Percentiles rank a stretch among this genome's conserved stretches.
Evolutionary conservation across 192 early-diverging fungal species (phyloP).

Genomic region (Coemansia sp.): DNA sequence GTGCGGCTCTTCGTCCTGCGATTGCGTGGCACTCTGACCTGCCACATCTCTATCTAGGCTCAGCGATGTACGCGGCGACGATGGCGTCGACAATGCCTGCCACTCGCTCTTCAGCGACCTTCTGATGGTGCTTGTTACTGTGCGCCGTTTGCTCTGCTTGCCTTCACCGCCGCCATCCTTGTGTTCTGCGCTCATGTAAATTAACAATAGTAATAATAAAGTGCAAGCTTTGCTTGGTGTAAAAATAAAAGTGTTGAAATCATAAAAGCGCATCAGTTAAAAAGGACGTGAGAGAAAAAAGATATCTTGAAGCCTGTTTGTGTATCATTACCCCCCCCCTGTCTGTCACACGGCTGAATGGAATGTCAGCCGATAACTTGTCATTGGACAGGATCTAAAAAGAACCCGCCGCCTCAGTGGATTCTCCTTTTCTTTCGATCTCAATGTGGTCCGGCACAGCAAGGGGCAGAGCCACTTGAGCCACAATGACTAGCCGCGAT

Average conservation of each 20-base stretch:
- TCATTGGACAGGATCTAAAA: too few relatives aligned
- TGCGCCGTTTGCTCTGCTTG: slow-evolving; percentile 9
- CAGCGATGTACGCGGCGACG: slow-evolving; percentile 1
- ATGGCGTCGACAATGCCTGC: slow-evolving; percentile 4
- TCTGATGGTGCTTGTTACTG: slow-evolving; percentile 7
- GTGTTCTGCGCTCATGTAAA: slow-evolving; percentile 5
- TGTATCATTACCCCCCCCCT: too few relatives aligned
- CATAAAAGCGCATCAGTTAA: not conserved
- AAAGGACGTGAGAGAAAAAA: too few relatives aligned
- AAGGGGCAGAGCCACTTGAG: too few relatives aligned
- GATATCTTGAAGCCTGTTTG: too few relatives aligned
- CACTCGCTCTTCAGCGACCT: slow-evolving; percentile 5
- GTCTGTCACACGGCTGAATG: too few relatives aligned
- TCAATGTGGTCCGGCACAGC: too few relatives aligned
- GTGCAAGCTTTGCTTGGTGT: not conserved
- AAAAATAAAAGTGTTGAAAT: not conserved
- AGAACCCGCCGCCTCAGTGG: too few relatives aligned
- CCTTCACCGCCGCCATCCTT: not conserved
- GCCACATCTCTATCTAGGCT: not conserved
- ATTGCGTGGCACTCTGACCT: not conserved
- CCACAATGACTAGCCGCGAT: too few relatives aligned
- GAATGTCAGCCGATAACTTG: too few relatives aligned
- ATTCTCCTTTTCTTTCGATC: too few relatives aligned
- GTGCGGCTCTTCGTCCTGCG: not conserved
- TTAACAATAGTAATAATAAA: not conserved